These are phyloP conservation scores for Trichoderma gracile DNA, from an alignment of 2,329 filamentous ascomycete species.

Conservation along the genomic window DNA sequence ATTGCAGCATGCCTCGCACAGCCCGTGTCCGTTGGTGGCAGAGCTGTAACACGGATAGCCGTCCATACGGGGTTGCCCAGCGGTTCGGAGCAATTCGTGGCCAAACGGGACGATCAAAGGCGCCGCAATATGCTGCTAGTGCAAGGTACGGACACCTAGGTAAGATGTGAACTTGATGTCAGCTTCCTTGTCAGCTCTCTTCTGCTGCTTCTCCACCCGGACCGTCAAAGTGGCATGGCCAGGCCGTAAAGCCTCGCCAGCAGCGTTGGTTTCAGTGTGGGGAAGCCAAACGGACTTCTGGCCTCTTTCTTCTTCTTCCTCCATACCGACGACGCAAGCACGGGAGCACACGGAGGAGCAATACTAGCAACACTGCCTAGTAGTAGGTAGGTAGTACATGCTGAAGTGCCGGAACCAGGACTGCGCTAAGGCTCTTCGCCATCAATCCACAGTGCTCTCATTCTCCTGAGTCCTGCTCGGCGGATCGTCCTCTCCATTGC, in stretches of 20 bases:
- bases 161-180: neutral
- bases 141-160: slow-evolving; percentile 7
- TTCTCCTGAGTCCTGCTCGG: neutral
- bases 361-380: neutral
- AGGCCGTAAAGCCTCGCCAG: slow-evolving; percentile 4
- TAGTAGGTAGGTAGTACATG: neutral
- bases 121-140: slow-evolving; percentile 5
- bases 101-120: slow-evolving; percentile 5
- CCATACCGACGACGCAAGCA: neutral
- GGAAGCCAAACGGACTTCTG: slow-evolving; percentile 11
- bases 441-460: neutral
- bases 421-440: slow-evolving; percentile 9
- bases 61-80: neutral
- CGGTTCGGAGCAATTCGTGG: slow-evolving; percentile 6
- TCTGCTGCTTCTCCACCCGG: slow-evolving; percentile 4
- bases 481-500: slow-evolving; percentile 7
- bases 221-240: neutral
- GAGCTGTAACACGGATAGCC: neutral
- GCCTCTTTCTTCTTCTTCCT: slow-evolving; percentile 9
- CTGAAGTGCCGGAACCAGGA: slow-evolving; percentile 6
- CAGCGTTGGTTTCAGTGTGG: slow-evolving; percentile 16
- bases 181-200: neutral
- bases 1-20: too few relatives aligned
- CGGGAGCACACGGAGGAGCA: slow-evolving; percentile 10
- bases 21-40: neutral